These are phyloP conservation scores for Fusarium gaditjirri DNA, from an alignment of 2,329 filamentous ascomycete species.

Conservation along the genomic window DNA sequence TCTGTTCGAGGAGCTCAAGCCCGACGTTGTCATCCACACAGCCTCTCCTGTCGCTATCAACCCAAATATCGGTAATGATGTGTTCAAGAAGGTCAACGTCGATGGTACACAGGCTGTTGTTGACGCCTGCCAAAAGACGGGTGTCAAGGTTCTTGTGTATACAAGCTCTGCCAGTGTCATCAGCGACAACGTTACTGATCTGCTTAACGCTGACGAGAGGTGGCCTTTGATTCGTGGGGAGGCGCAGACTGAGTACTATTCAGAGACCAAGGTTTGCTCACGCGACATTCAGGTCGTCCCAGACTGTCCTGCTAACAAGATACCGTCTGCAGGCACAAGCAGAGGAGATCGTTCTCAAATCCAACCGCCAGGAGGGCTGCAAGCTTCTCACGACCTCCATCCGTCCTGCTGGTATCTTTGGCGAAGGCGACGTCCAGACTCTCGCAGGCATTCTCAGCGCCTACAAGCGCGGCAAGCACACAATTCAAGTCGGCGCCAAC, in stretches of 20 bases:
- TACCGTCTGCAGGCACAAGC: constrained; percentile 70
- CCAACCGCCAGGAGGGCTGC: constrained; percentile 70
- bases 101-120: constrained; percentile 84
- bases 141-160: constrained; percentile 86
- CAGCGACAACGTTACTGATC: constrained; percentile 81
- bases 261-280: constrained; percentile 79
- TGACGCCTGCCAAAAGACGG: constrained; percentile 74
- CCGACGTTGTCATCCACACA: constrained; percentile 90
- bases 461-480: constrained; percentile 74
- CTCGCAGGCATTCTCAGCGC: constrained; percentile 79
- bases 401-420: constrained; percentile 89
- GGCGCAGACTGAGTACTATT: constrained; percentile 83
- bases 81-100: constrained; percentile 87
- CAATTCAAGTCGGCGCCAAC: constrained; percentile 81
- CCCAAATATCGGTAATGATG: constrained; percentile 64
- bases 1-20: constrained; percentile 73
- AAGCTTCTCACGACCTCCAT: constrained; percentile 81
- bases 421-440: constrained; percentile 84
- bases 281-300: neutral
- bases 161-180: constrained; percentile 90
- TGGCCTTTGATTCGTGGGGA: constrained; percentile 80
- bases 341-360: constrained; percentile 81
- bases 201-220: constrained; percentile 85
- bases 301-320: neutral
- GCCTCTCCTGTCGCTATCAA: constrained; percentile 75